A percentile compares a stretch with the other conserved stretches of the same genome.
Conservation (phyloP, 768 basidiomycete genomes). For the Chalciporus piperatus region DNA sequence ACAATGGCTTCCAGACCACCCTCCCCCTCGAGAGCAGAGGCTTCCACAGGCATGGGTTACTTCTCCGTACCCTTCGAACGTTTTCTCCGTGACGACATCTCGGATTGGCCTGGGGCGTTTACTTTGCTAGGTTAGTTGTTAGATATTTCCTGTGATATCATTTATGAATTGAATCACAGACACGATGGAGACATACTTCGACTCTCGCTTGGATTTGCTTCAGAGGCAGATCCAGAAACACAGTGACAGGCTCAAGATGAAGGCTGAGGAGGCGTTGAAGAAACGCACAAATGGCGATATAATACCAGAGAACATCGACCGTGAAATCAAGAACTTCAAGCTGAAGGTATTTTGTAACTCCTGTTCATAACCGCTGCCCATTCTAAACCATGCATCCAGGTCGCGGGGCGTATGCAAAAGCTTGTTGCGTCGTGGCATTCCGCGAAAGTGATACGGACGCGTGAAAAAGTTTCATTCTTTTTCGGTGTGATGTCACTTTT, state of each 20-base stretch:
- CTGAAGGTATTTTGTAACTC: slow-evolving; percentile 54
- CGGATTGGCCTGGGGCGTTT: slow-evolving; percentile 78
- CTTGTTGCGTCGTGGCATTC: slow-evolving; percentile 91
- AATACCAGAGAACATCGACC: slow-evolving; percentile 75
- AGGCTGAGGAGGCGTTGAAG: slow-evolving; percentile 80
- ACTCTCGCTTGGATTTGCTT: slow-evolving; percentile 80
- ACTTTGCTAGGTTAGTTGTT: slow-evolving; percentile 71
- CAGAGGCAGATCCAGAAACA: slow-evolving; percentile 87
- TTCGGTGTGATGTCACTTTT: slow-evolving; percentile 90
- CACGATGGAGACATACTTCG: slow-evolving; percentile 93
- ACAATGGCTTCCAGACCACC: slow-evolving; percentile 39
- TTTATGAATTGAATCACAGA: slow-evolving; percentile 45
- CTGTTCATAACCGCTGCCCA: not conserved
- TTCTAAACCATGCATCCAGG: slow-evolving; percentile 41
- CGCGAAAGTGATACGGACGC: slow-evolving; percentile 78
- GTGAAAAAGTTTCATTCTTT: slow-evolving; percentile 89
- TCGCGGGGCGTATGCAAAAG: slow-evolving; percentile 73
- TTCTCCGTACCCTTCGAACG: slow-evolving; percentile 72
- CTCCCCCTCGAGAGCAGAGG: slow-evolving; percentile 36
- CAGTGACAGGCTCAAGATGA: slow-evolving; percentile 75
- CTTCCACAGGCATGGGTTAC: slow-evolving; percentile 41
- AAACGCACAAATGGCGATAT: slow-evolving; percentile 54
- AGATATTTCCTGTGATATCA: not conserved
- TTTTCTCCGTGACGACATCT: slow-evolving; percentile 69
- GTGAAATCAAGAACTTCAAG: slow-evolving; percentile 84